Conservation (phyloP, 2,329 filamentous ascomycete species). For the Neospermospora avenae region DNA sequence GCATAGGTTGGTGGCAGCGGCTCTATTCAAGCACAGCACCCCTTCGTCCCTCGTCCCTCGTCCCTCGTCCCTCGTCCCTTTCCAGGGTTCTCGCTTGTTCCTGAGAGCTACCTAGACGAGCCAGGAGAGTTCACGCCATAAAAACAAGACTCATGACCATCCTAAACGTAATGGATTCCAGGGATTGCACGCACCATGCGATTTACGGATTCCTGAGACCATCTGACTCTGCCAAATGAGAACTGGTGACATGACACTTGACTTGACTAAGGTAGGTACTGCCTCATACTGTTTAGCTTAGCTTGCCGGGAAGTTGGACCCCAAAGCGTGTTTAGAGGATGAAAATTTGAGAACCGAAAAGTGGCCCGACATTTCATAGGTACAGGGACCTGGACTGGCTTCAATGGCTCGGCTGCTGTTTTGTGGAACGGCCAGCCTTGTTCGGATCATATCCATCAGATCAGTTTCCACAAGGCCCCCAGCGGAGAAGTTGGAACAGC, state of each 20-base stretch:
- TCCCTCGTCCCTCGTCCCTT: not conserved
- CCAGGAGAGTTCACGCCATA: not conserved
- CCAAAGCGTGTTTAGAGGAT: not conserved
- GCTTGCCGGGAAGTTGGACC: not conserved
- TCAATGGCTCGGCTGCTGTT: not conserved
- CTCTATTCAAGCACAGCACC: not conserved
- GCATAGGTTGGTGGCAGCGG: not conserved
- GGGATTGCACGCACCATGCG: not conserved
- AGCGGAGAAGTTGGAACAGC: not conserved
- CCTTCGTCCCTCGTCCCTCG: no score
- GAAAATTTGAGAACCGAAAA: not conserved
- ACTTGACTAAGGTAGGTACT: not conserved
- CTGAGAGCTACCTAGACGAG: not conserved
- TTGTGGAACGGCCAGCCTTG: not conserved
- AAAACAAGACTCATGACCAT: constrained; percentile 5
- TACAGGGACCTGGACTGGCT: no score
- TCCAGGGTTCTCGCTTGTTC: not conserved
- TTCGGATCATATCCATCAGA: not conserved
- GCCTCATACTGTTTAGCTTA: not conserved
- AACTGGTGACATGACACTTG: constrained; percentile 5
- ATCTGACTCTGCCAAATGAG: not conserved
- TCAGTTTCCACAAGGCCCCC: not conserved
- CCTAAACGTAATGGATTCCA: constrained; percentile 6
- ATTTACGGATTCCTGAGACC: not conserved
- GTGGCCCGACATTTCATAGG: not conserved